Conservation (phyloP, 257 asterid species). For the Nicotiana otophora region DNA sequence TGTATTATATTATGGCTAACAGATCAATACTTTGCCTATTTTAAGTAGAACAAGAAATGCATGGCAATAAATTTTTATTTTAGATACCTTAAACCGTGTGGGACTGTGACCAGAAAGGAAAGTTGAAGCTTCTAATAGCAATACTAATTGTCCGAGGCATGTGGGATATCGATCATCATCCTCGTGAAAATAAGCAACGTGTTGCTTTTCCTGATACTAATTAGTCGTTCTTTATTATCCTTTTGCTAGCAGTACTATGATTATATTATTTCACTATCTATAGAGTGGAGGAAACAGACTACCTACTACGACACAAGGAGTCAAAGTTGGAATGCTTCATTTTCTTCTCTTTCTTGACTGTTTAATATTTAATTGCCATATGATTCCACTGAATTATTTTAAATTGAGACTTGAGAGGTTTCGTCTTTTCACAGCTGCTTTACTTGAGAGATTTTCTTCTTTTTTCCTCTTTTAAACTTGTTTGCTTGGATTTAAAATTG, state of each 20-base stretch:
- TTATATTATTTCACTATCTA: not conserved
- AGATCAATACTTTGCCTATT: no score
- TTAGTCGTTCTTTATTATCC: no score
- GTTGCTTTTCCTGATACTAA: not conserved
- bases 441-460: not conserved
- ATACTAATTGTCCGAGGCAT: not conserved
- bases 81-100: not conserved
- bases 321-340: no score
- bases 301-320: no score
- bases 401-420: not conserved
- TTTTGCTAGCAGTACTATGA: no score
- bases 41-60: no score
- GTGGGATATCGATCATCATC: not conserved
- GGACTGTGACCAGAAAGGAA: not conserved
- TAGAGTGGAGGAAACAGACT: no score
- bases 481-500: not conserved
- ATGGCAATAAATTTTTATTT: no score
- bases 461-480: not conserved
- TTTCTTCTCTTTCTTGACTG: not conserved
- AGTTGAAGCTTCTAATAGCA: not conserved
- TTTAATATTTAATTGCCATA: not conserved
- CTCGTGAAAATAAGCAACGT: not conserved
- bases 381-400: not conserved
- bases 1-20: no score
- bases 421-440: not conserved